phyloP scores from a whole-genome alignment of 1,284 basidiomycete genomes.

The Apiotrichum gamsii region DNA sequence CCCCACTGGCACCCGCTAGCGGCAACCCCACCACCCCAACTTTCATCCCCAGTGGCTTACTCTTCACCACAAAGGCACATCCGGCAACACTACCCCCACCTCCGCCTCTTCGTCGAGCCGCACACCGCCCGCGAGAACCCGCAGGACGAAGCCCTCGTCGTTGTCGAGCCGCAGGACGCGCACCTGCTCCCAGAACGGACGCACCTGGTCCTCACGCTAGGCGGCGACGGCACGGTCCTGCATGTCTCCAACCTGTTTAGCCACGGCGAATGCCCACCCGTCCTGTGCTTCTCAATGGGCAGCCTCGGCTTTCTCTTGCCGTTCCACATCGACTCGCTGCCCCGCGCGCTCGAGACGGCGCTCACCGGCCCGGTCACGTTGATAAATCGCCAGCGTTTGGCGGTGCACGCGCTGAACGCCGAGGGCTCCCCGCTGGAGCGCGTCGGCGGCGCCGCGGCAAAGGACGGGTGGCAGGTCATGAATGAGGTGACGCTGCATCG shows the following conservation, averaged over 20 bases:
- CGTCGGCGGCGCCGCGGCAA: slow-evolving; percentile 16
- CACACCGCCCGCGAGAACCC: slow-evolving; percentile 38
- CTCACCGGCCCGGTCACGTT: slow-evolving; percentile 53
- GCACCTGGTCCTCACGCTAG: slow-evolving; percentile 83
- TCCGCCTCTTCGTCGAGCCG: slow-evolving; percentile 37
- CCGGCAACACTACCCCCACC: slow-evolving; percentile 22
- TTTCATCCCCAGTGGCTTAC: slow-evolving; percentile 36
- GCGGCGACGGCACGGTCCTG: slow-evolving; percentile 92
- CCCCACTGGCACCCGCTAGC: background rate
- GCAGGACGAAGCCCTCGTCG: slow-evolving; percentile 29
- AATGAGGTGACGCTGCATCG: slow-evolving; percentile 93
- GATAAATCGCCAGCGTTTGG: slow-evolving; percentile 79
- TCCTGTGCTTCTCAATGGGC: slow-evolving; percentile 93
- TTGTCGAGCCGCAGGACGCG: slow-evolving; percentile 24
- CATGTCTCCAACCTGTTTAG: slow-evolving; percentile 91
- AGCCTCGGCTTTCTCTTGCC: slow-evolving; percentile 90
- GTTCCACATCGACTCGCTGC: slow-evolving; percentile 57
- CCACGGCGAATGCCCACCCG: slow-evolving; percentile 78
- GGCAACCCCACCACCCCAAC: slow-evolving; percentile 36
- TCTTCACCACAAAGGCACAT: too few species aligned
- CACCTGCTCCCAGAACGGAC: slow-evolving; percentile 43
- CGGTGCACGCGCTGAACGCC: slow-evolving; percentile 66
- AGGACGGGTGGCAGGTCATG: slow-evolving; percentile 86
- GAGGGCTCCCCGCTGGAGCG: slow-evolving; percentile 55
- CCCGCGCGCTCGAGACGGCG: slow-evolving; percentile 67